Conservation (phyloP, 208 protist species). For the Leishmania aethiopica region DNA sequence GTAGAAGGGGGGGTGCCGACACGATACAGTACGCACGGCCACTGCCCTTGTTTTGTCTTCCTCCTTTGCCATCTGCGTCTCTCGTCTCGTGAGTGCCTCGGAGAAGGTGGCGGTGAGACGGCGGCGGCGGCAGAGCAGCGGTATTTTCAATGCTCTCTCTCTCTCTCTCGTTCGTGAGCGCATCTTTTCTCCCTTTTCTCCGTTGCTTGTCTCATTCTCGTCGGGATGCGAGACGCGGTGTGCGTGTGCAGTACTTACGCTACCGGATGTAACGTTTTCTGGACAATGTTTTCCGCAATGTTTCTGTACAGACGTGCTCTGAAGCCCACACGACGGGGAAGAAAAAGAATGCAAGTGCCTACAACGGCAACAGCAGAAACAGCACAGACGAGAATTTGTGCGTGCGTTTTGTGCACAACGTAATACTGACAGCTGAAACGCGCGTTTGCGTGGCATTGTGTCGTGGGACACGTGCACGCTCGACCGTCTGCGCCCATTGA, state of each 20-base stretch:
- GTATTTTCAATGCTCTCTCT: not conserved
- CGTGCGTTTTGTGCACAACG: not conserved
- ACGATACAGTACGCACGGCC: not conserved
- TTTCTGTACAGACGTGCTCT: constrained; percentile 2
- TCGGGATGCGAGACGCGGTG: not conserved
- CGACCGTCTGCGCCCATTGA: not conserved
- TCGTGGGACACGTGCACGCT: not conserved
- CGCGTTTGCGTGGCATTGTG: not conserved
- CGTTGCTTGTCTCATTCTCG: not conserved
- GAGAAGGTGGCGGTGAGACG: not conserved
- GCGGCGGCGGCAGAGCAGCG: not conserved
- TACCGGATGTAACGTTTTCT: not conserved
- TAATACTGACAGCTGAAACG: not conserved
- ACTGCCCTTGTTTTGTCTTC: constrained; percentile 5
- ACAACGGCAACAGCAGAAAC: not conserved
- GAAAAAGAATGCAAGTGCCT: not conserved
- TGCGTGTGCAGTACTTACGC: not conserved
- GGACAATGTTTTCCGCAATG: not conserved
- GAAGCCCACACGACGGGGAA: not conserved
- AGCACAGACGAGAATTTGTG: not conserved
- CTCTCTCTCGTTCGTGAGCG: not conserved
- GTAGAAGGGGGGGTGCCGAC: not conserved
- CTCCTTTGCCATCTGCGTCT: not conserved
- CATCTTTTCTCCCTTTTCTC: not conserved
- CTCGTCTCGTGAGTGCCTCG: not conserved